Percentiles rank a stretch among this genome's conserved stretches.
These are phyloP conservation scores for Herpomyces periplanetae DNA, from an alignment of 2,329 filamentous ascomycete species.

Conservation along the genomic window DNA sequence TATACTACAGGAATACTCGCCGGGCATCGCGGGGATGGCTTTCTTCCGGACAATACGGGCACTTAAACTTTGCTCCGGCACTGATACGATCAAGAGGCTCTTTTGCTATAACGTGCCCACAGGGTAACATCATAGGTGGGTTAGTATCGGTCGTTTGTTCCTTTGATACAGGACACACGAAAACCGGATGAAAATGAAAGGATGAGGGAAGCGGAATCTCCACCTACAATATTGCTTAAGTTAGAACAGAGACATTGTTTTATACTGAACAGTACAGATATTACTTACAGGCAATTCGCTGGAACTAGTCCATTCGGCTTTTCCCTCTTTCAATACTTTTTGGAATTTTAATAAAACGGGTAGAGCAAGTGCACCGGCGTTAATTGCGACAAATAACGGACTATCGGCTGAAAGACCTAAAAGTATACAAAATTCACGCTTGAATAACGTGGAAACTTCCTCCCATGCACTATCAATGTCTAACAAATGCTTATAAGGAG, in stretches of 20 bases:
- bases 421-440: conserved; percentile 66
- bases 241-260: conserved; percentile 1
- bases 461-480: conserved; percentile 34
- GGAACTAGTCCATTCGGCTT: conserved; percentile 72
- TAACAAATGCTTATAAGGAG: conserved; percentile 44
- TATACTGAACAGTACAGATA: conserved; percentile 5
- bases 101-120: conserved; percentile 63
- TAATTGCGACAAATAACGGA: conserved; percentile 64
- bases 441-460: conserved; percentile 54
- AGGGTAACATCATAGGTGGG: conserved; percentile 83
- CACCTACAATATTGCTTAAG: conserved; percentile 9
- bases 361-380: conserved; percentile 61
- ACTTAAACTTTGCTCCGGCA: conserved; percentile 54
- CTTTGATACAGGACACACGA: conserved; percentile 86
- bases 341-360: conserved; percentile 63
- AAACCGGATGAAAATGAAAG: conserved; percentile 62
- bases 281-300: conserved; percentile 54
- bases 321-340: conserved; percentile 46
- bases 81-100: conserved; percentile 43
- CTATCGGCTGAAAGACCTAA: conserved; percentile 64
- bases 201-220: conserved; percentile 22
- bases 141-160: conserved; percentile 77
- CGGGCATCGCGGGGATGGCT: conserved; percentile 33
- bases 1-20: conserved; percentile 29
- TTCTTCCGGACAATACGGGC: conserved; percentile 71